Evolutionary conservation across 805 yeast genomes (phyloP), one percentile per base, ranked within the genome.

Genomic region (Yamadazyma akitaensis): DNA sequence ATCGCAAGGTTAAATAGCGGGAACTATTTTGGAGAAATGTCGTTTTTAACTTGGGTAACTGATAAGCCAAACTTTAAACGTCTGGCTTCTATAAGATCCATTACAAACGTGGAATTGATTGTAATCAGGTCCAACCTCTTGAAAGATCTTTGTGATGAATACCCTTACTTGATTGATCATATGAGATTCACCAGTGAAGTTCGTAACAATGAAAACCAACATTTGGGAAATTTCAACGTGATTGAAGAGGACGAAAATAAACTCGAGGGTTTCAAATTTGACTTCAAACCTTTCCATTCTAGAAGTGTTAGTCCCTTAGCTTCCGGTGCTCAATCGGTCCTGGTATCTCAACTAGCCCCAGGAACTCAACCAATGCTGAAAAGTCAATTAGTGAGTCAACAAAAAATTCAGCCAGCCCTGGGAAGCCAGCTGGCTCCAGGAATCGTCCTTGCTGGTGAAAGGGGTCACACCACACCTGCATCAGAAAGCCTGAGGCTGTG

Each of bases 1-100:
- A 59, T 81, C 33, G 89, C 87, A 3, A 71, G 88, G 47, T 64
- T 86, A 21, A 74, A 79, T 2, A 63, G 79, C 13, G 88, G 86
- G 17, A 75, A 81, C 30, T 84, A 82, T 62, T 84, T 85, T 64
- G 94, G 94, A 18, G 92, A 85, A 61, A 82, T 85, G 83, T 78
- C 88, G 0, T 85, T 85, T 54, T 62, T 85, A 36, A 67, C 79
- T 3, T 72, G 73, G 11, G 55, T 81, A 17, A 62, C 68, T 19
- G 59, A 65, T 39, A 56, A 58, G 13, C 43, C 52, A 9, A 55
- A 65, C 53, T 41, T 40, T 19, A 50, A 38, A 40, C 64, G 91
- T 53, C 76, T 82, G 37, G 91, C 90, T 0, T 79, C 79, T 48
- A 81, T 85, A 30, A 69, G 90, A 49, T 73, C 89, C 0, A 76